These are phyloP conservation scores for Dictyostelium brefeldianum DNA, from an alignment of 78 protist species.

Conservation along the genomic window DNA sequence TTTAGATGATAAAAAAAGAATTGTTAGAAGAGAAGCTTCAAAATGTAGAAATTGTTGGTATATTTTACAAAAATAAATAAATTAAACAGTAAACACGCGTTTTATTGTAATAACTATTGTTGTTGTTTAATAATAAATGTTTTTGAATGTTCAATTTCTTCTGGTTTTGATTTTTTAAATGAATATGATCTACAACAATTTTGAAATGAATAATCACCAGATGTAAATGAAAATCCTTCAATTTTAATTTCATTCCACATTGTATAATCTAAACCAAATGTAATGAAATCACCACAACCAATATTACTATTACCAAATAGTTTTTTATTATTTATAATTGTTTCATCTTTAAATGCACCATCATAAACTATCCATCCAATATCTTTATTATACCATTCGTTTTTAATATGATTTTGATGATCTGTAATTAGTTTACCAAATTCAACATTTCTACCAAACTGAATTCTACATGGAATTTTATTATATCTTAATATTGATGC, in stretches of 20 bases:
- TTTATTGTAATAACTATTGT: too few species aligned
- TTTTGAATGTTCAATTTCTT: too few species aligned
- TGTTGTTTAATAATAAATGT: too few species aligned
- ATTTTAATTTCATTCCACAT: too few species aligned
- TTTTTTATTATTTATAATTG: too few species aligned
- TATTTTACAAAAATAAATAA: slow-evolving; percentile 22
- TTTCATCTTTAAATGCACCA: neutral
- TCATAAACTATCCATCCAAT: slow-evolving; percentile 19
- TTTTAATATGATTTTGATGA: neutral
- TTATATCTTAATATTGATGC: slow-evolving; percentile 1
- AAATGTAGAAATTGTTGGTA: slow-evolving; percentile 80
- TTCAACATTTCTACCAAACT: neutral
- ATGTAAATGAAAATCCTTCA: too few species aligned
- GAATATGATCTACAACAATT: too few species aligned
- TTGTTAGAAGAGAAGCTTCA: slow-evolving; percentile 72
- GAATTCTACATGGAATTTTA: neutral
- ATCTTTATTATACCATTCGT: neutral
- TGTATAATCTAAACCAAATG: neutral
- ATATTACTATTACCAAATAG: too few species aligned
- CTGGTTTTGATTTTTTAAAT: too few species aligned
- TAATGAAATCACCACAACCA: neutral
- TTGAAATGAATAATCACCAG: too few species aligned
- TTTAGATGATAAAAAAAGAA: slow-evolving; percentile 78
- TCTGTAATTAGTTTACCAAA: too few species aligned
- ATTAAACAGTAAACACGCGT: too few species aligned